Evolutionary conservation across 345 rosid genomes (phyloP), one percentile per base, ranked within the genome.

Genomic region (Pistacia integerrima): DNA sequence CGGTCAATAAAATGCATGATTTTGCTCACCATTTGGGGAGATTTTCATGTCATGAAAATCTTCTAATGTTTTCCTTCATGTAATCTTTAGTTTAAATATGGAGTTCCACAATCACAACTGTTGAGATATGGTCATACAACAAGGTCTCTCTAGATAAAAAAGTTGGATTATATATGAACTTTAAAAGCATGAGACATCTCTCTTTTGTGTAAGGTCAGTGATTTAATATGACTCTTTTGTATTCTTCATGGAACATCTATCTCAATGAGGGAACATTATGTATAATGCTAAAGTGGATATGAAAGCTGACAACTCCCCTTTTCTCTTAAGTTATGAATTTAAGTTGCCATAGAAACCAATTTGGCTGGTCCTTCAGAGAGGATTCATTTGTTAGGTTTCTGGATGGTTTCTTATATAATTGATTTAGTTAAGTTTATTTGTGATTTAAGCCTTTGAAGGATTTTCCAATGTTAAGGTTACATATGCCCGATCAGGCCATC

Each of bases 201-300:
- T 60, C 4, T 7, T 62, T 41, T 56, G 75, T 52, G 52, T 33
- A 3, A 49, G 16, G 35, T 52, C 35, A 14, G 33, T 14, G 74
- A 55, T 64, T n/a, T n/a, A 16, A 38, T 28, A 25, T 65, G 9
- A 54, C 1, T 4, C 3, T 28, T 56, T 55, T n/a, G 52, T 35
- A 55, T 60, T 4, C 13, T 10, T 5, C 0, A 7, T 46, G 41
- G 62, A 7, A 22, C 62, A 44, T 61, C 30, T 54, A 76, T 52
- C 62, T 76, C 11, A 57, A 36, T 22, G 66, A 69, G 10, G 22
- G 54, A 49, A 51, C 54, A 18, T 67, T 36, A 5, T 33, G 10
- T 63, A 51, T 77, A 70, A 71, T 70, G 69, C 59, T 14, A 44
- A 69, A 41, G 56, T 70, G n/a, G 20, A 4, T 36, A 38, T 30